phyloP scores from a whole-genome alignment of 768 basidiomycete species.

The Mycena vitilis region DNA sequence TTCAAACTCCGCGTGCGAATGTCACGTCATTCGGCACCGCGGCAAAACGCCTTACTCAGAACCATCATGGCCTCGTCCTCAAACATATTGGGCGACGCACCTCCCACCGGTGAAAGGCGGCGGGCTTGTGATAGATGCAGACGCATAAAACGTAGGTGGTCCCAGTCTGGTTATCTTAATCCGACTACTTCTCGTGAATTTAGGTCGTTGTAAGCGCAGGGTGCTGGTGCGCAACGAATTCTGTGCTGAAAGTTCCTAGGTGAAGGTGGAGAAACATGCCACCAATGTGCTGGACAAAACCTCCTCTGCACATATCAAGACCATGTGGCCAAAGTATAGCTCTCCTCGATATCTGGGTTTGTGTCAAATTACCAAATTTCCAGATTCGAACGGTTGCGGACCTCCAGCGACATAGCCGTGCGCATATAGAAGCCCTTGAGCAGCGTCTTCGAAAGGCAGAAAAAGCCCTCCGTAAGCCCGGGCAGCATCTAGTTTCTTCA shows the following conservation, averaged over 20 bases:
- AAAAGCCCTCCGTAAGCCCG: not conserved
- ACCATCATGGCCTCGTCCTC: not conserved
- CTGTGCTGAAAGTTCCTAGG: not conserved
- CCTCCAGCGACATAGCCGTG: not conserved
- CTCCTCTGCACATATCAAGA: not conserved
- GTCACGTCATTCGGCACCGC: too few species aligned
- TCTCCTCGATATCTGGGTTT: not conserved
- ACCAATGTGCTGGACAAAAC: not conserved
- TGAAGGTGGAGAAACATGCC: not conserved
- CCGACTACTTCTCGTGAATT: not conserved
- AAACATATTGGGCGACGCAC: not conserved
- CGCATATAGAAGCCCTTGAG: not conserved
- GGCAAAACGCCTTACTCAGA: not conserved
- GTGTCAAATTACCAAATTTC: not conserved
- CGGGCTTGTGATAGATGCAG: conserved; percentile 2
- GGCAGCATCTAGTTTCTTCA: not conserved
- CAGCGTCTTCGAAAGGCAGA: not conserved
- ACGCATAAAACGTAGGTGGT: conserved; percentile 1
- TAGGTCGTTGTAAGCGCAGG: conserved; percentile 13
- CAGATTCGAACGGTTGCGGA: conserved; percentile 4
- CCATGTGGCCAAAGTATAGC: not conserved
- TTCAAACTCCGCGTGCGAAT: too few species aligned
- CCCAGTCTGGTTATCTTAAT: not conserved
- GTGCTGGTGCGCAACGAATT: too few species aligned
- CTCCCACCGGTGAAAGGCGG: not conserved